phyloP scores from a whole-genome alignment of 106 monocot species.

The Acorus gramineus region DNA sequence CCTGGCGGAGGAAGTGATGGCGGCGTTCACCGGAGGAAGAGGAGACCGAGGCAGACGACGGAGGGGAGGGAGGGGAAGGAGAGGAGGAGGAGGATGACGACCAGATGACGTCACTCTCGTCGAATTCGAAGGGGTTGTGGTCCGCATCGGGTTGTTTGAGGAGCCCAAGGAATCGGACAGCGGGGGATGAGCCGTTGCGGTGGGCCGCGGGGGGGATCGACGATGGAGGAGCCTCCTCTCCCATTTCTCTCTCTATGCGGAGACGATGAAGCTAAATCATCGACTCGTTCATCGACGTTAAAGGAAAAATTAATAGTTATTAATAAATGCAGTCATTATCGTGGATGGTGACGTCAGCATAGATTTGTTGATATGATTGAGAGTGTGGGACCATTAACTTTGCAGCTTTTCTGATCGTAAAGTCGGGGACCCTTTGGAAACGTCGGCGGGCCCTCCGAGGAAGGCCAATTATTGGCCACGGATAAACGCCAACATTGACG shows the following conservation, averaged over 20 bases:
- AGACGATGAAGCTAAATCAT: not conserved
- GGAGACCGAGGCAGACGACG: not conserved
- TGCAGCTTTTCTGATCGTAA: no score
- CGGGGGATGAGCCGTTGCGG: conserved; percentile 4
- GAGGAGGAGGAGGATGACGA: conserved; percentile 16
- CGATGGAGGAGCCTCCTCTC: not conserved
- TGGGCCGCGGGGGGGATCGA: conserved; percentile 1
- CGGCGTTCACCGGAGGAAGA: not conserved
- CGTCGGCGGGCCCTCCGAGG: no score
- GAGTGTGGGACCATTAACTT: no score
- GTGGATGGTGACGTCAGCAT: no score
- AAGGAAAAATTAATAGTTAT: not conserved
- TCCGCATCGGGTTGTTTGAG: conserved; percentile 23
- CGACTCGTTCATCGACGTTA: not conserved
- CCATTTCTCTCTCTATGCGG: not conserved
- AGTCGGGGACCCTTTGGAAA: no score
- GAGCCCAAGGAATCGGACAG: conserved; percentile 38
- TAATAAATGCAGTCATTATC: no score
- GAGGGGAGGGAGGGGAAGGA: conserved; percentile 1
- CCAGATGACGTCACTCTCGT: conserved; percentile 73
- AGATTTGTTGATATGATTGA: no score
- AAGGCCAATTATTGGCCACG: no score
- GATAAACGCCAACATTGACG: no score
- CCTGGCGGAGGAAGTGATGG: conserved; percentile 8
- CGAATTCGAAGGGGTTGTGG: conserved; percentile 33